Base-by-base conservation (phyloP, 169 alveolate species). In the Neospora caninum region DNA sequence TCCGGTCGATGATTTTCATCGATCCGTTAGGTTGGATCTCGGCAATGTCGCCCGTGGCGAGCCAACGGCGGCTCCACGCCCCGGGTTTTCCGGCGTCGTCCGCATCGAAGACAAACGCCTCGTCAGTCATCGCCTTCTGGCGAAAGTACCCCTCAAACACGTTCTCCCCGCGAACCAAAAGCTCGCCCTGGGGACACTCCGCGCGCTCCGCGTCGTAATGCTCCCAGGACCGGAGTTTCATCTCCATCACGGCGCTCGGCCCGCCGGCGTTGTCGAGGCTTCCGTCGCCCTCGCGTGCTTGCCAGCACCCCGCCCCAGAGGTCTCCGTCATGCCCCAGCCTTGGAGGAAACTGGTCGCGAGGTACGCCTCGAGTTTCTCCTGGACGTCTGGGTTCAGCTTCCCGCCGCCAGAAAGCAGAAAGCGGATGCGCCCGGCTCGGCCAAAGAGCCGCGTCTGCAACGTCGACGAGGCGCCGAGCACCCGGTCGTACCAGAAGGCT, bases 1-100 rank as follows among this genome's bases (percentile, higher is more conserved):
- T 98, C 80, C 99, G 97, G 96, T 99, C 99, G 86, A 99, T 97
- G 80, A 99, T 96, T 92, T 97, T 97, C 13, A 99, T 54, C 49
- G 94, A 92, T 16, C 94, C 94, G 39, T 82, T 94, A 92, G 95
- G 95, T 80, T 53, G 73, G 20, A 92, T 67, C 83, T 78, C 88
- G 22, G 98, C 99, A 20, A 98, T 97, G 96, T 98, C 99, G 39
- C 99, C 99, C n/a, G 98, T 97, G 92, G 97, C 98, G 42, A 93
- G 70, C 99, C 99, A 98, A 27, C 84, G 84, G 39, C 42, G 16
- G 49, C 42, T 10, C 84, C 84, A 73, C 45, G 25, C 25, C n/a
- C 31, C 73, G 16, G 4, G 31, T 27, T 16, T 29, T 27, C 73
- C 88, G 16, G 4, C 73, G 16, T 27, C n/a, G n/a, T 16, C n/a